A percentile compares a stretch with the other conserved stretches of the same genome.
Evolutionary conservation across 1,284 basidiomycete genomes (phyloP).

Genomic region (Earliella scabrosa): DNA sequence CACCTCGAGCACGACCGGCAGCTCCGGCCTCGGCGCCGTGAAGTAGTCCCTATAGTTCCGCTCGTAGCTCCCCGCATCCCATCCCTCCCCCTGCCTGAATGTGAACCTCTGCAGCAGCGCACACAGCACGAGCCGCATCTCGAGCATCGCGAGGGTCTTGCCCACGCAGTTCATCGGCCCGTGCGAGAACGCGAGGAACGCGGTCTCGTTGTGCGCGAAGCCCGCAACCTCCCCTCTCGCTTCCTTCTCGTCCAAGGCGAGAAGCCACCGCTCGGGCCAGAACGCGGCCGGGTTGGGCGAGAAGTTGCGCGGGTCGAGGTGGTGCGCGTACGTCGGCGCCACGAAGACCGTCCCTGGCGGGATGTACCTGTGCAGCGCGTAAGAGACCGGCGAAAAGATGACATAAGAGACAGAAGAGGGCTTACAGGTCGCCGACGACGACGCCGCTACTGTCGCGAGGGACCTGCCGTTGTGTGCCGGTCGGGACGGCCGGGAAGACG

Average conservation of each 20-base stretch:
- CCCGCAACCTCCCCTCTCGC: neutral
- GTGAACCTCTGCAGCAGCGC: neutral
- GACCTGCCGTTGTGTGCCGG: slow-evolving; percentile 50
- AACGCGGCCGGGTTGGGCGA: slow-evolving; percentile 20
- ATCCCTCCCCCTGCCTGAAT: neutral
- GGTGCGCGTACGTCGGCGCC: slow-evolving; percentile 27
- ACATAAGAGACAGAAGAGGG: neutral
- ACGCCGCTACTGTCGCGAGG: slow-evolving; percentile 14
- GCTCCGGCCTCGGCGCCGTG: neutral
- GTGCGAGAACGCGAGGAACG: slow-evolving; percentile 22
- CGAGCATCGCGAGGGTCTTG: slow-evolving; percentile 6
- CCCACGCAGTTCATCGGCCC: no score
- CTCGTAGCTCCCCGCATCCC: neutral
- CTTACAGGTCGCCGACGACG: neutral
- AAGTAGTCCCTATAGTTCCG: neutral
- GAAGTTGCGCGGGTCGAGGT: slow-evolving; percentile 36
- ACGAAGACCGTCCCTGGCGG: slow-evolving; percentile 26
- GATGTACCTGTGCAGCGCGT: slow-evolving; percentile 17
- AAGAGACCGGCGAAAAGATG: no score
- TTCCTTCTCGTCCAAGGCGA: neutral
- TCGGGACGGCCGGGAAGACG: slow-evolving; percentile 55
- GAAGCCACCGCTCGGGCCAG: slow-evolving; percentile 35
- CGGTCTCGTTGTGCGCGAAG: slow-evolving; percentile 3
- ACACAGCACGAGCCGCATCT: neutral
- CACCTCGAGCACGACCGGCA: neutral